Evolutionary conservation across 2,329 filamentous ascomycete genomes (phyloP), one percentile per base, ranked within the genome.

Genomic region (Colletotrichum magnum): DNA sequence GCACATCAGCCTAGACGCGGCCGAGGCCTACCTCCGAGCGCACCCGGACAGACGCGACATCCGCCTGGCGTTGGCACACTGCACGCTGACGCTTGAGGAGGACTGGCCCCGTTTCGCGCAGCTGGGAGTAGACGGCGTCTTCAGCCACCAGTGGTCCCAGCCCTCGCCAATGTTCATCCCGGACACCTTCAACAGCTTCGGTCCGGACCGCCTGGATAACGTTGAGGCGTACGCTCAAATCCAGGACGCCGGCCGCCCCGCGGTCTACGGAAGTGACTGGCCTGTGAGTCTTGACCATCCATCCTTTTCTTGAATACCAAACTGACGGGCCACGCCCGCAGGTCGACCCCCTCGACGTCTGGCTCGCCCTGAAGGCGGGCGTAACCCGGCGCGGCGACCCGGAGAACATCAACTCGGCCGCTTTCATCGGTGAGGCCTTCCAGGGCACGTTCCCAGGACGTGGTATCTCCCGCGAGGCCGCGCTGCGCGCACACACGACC

Each of bases 131-230:
- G 74, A 76, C 28, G 70, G 72, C 0, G 72, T 77, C 5, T 72
- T 77, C 45, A 73, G 70, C 15, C 75, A 73, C n/a, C 75, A 77
- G 18, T 77, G 74, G 74, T 61, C 75, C 1, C 75, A 77, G 63
- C 74, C n/a, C 3, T 72, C 71, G 12, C 73, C 74, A 5, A 73
- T 71, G 12, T 76, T 73, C 18, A 58, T 75, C 13, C 73, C 75
- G 18, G 71, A 71, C 50, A 77, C 72, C 1, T 72, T 75, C 28
- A 71, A 72, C n/a, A 64, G 69, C 9, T 48, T 77, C 3, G 75
- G 68, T 4, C 54, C 69, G 4, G 68, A 75, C 4, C 75, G 75
- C 0, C 50, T 68, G 15, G 56, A 71, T 9, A 72, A 76, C 28
- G 59, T 88, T 1, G 71, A 77, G 5, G 72, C 75, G 0, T 75